Base-by-base conservation (phyloP, 2,329 filamentous ascomycete species). In the Calonectria hongkongensis region DNA sequence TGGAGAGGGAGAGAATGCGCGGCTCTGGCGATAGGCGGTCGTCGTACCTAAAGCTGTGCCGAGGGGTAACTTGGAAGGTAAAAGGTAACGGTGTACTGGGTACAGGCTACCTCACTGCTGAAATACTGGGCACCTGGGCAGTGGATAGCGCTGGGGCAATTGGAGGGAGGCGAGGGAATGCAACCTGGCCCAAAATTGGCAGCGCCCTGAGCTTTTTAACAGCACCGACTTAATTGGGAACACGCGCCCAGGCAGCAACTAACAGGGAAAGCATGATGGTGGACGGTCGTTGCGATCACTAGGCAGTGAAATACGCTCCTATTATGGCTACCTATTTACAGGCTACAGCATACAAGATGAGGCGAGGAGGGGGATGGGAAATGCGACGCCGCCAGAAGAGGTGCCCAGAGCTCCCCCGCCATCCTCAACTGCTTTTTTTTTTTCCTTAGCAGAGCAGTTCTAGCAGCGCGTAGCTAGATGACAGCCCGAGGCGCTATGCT, bases 1-100 rank as follows among this genome's bases (percentile, higher is more conserved):
- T 80, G 79, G 79, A 80, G 79, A 80, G 79, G 76, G 79, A 81
- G 78, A 81, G 78, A 80, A 80, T 80, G 79, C 79, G 79, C 79
- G 78, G 78, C 79, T 80, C 79, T 80, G 79, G 79, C 79, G 79
- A 80, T 80, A 80, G 79, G 77, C 70, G 79, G 77, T 76, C 74
- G 78, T 80, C 73, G 79, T 73, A 74, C 73, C 75, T 78, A 69
- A 73, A 71, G 73, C 73, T 75, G 74, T 80, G 77, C 75, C 78
- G 78, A 80, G 78, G 78, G 78, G 77, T 78, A 80, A 63, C 54
- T 47, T 63, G 54, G 67, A 77, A 75, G 60, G 71, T 68, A 64
- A 47, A 68, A 71, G 64, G 63, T 27, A 54, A 71, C 63, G 69
- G 69, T 71, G 69, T 71, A 54, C 69, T 67, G 39, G 65, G 65